Base-by-base conservation (phyloP, 805 yeast species). In the Pichia phayaonensis region DNA sequence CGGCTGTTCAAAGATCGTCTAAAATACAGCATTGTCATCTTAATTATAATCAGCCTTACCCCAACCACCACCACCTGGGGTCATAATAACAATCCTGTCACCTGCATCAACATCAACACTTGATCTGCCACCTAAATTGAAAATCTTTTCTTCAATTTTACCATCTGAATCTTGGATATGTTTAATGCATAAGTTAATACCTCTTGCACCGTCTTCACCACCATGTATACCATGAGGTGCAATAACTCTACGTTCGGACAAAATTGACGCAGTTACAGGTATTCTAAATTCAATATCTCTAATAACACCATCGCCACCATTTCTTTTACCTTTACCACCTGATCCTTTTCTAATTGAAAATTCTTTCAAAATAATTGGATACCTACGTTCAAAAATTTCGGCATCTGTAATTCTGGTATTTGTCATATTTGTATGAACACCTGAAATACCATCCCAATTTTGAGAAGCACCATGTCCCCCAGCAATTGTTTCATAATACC, bases 341-440 rank as follows among this genome's bases (percentile, higher is more conserved):
- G 96, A 85, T 0, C 79, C 80, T 7, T 61, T 45, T 55, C 97
- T 76, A 21, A 90, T 72, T 0, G 86, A 73, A 59, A 84, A 90
- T 61, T 86, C 84, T 51, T 77, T 80, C 31, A 90, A 66, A 10
- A 90, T 68, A 8, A 87, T 90, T 0, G 97, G 97, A 61, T 90
- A 90, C 47, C 97, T 72, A 64, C 85, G 83, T 65, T 90, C 97
- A 61, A 90, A 83, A 13, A 90, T 76, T 66, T 90, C 97, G 7
- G 90, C 83, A 63, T 90, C 97, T 0, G 97, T 90, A 67, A 90
- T 87, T 61, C 96, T 75, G 2, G 97, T 90, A 67, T 90, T 90
- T 26, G 97, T 90, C 83, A 92, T 90, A 65, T 90, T 94, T 7
- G 95, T 86, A 61, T 90, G 97, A 3, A 90, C 95, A n/a, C 88